These are phyloP conservation scores for Thalassiosira livingstoniorum DNA, from an alignment of 352 stramenopile species.

Conservation along the genomic window DNA sequence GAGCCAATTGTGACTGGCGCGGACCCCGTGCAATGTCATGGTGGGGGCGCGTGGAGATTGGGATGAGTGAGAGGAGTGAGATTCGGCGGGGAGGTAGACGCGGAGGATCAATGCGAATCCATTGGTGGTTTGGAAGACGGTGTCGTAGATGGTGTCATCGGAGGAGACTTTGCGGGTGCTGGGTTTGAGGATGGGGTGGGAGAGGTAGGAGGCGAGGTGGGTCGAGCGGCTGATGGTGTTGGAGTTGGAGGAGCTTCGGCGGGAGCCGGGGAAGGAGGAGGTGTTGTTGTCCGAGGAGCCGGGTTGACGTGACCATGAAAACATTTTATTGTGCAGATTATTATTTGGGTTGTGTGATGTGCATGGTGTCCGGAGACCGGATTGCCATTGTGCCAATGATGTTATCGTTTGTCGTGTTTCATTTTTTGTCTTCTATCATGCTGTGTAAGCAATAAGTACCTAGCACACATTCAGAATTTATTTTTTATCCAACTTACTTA, in stretches of 20 bases:
- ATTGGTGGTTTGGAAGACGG: constrained; percentile 82
- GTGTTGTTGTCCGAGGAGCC: not conserved
- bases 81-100: constrained; percentile 64
- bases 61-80: no score
- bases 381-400: no score
- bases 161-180: constrained; percentile 71
- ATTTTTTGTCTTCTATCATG: no score
- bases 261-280: not conserved
- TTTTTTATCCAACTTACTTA: no score
- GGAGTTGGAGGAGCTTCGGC: not conserved
- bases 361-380: no score
- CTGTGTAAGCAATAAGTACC: no score
- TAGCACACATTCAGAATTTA: no score
- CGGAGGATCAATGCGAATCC: constrained; percentile 78
- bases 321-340: no score
- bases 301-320: constrained; percentile 31
- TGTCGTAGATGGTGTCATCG: constrained; percentile 84
- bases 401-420: no score
- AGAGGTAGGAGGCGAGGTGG: constrained; percentile 76
- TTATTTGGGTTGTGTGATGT: no score
- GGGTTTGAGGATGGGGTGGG: constrained; percentile 71
- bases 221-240: constrained; percentile 23
- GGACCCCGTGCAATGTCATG: constrained; percentile 78
- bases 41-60: constrained; percentile 46
- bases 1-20: constrained; percentile 74